A percentile compares a stretch with the other conserved stretches of the same genome.
Evolutionary conservation across 1,139 yeast genomes (phyloP).

Genomic region (Debaryomyces psychrophilus): DNA sequence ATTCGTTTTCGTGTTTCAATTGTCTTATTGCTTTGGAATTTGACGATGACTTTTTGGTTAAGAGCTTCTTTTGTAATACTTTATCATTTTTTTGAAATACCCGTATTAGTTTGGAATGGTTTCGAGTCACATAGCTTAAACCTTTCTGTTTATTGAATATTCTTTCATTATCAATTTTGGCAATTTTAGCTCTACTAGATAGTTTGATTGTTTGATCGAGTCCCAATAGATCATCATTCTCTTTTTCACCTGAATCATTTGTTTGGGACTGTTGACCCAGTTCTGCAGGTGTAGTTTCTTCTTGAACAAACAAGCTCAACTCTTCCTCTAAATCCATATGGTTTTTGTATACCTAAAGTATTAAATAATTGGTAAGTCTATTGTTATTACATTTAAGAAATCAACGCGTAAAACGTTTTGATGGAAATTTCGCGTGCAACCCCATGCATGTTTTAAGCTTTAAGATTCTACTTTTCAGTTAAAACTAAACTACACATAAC

Average conservation of each 20-base stretch:
- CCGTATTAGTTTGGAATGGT: slow-evolving; percentile 37
- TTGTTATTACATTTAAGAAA: not conserved
- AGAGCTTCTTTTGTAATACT: slow-evolving; percentile 23
- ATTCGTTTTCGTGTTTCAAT: slow-evolving; percentile 42
- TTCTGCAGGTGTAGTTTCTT: slow-evolving; percentile 5
- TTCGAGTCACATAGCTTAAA: slow-evolving; percentile 46
- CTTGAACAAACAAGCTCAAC: slow-evolving; percentile 11
- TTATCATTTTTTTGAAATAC: slow-evolving; percentile 34
- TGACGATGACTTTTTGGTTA: slow-evolving; percentile 8
- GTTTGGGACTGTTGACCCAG: not conserved
- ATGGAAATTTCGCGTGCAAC: not conserved
- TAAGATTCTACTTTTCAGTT: not conserved
- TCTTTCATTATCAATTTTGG: slow-evolving; percentile 54
- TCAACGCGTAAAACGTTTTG: slow-evolving; percentile 3
- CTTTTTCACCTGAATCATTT: not conserved
- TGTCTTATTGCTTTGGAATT: slow-evolving; percentile 17
- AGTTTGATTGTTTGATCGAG: slow-evolving; percentile 45
- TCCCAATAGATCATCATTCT: slow-evolving; percentile 38
- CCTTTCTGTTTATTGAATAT: slow-evolving; percentile 50
- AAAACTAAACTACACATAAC: not conserved
- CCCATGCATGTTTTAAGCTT: not conserved
- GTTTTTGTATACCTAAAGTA: not conserved
- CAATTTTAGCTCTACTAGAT: slow-evolving; percentile 34
- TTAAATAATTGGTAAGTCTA: not conserved
- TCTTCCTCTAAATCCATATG: slow-evolving; percentile 17